Base-by-base conservation (phyloP, 495 filamentous ascomycete species). In the Hapsidospora chrysogenum region DNA sequence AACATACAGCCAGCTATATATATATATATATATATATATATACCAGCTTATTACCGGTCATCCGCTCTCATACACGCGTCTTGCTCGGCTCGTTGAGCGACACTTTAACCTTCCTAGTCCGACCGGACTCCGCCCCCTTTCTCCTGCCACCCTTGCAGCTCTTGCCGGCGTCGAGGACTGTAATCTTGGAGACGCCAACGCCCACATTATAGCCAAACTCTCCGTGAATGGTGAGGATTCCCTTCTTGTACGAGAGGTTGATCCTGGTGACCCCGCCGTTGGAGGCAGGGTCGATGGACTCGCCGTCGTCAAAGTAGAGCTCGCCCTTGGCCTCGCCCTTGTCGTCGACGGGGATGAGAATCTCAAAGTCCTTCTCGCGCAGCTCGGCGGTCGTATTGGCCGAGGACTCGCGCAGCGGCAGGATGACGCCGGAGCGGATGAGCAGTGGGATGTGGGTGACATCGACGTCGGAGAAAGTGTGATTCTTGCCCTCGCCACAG, bases 401-500 rank as follows among this genome's bases (percentile, higher is more conserved):
- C 33, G 65, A 64, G 23, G 63, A 57, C 9, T 60, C 51, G 5
- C 83, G 67, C 21, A 73, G 46, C 0, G 83, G 81, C 27, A 85
- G 48, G 41, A 92, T 72, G 32, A 60, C 64, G 11, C 82, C 80
- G 6, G 78, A 79, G 19, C 71, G 64, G 44, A 82, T 68, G 51
- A 75, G 76, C 5, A 87, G 60, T 18, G 82, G 80, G 48, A 89
- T 82, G 33, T 72, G 63, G 10, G 76, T 73, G 43, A 73, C 62
- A 30, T 45, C 54, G 43, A 81, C 55, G 42, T 73, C 48, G 17
- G 43, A 44, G 27, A 83, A 52, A 1, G 60, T 71, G 27, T 75
- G 46, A 21, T 44, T 58, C 4, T 46, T 46, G 7, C 76, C 78
- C 2, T 50, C 45, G n/a, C 78, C 77, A 4, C 56, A 60, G 20